Conservation (phyloP, 768 basidiomycete species). For the Boletus speciosus region DNA sequence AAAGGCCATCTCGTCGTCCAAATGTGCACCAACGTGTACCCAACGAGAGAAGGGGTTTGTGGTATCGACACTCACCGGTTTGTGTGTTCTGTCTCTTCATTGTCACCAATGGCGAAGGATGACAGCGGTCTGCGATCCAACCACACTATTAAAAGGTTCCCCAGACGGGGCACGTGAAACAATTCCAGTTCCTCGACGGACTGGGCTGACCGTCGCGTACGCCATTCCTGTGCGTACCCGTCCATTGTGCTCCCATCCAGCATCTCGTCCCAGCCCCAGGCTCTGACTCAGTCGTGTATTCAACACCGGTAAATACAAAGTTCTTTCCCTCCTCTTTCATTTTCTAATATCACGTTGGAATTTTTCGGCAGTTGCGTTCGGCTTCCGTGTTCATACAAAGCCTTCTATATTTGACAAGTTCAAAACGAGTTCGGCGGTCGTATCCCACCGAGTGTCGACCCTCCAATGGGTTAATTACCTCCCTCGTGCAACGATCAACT, state of each 20-base stretch:
- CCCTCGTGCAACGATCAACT: too few species aligned
- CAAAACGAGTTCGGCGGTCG: not conserved
- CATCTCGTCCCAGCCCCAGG: not conserved
- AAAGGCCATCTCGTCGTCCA: not conserved
- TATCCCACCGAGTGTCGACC: not conserved
- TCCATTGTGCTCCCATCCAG: not conserved
- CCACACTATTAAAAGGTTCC: not conserved
- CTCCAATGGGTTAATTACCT: too few species aligned
- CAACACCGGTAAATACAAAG: not conserved
- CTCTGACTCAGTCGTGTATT: too few species aligned
- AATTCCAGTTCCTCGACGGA: not conserved
- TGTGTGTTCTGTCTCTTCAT: not conserved
- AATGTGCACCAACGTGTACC: not conserved
- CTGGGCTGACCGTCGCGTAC: not conserved
- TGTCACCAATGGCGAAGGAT: not conserved
- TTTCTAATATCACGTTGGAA: not conserved
- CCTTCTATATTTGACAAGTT: not conserved
- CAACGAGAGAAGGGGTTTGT: not conserved
- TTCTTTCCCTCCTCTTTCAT: not conserved
- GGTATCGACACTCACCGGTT: not conserved
- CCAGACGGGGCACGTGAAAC: not conserved
- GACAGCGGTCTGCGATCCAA: not conserved
- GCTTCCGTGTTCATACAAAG: not conserved
- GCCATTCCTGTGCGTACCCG: not conserved
- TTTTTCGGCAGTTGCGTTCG: not conserved